Evolutionary conservation across 176 grass and related monocot genomes (phyloP), one percentile per base, ranked within the genome.

Genomic region (Echinochloa phyllopogon): DNA sequence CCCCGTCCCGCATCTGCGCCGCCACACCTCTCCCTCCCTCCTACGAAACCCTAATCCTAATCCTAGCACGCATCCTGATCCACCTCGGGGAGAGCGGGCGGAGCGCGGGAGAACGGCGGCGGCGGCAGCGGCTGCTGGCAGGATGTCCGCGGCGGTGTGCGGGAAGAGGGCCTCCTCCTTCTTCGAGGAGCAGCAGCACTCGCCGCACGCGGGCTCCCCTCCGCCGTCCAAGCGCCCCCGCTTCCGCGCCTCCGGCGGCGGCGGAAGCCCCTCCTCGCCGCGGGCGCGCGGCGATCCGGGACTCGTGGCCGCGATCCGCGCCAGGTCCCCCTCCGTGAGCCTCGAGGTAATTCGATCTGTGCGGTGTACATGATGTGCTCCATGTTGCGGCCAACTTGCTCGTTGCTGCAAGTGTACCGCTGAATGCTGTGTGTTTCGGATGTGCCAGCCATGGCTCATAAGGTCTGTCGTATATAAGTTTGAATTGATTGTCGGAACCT

Each of bases 171-270:
- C 73, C 8, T 51, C 86, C 42, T 78, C 86, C 73, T 83, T 64
- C 80, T 88, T 63, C 65, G 86, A 83, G 37, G 86, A 88, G 10
- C 69, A 43, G 40, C 67, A 72, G 69, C 43, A 48, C 3, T 74
- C 23, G 38, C 71, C 79, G 78, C 82, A 86, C 50, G 20, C 71
- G 21, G 75, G 79, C 14, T 59, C 71, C 80, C 63, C 84, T 20
- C 83, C 83, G 29, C 73, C 87, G 9, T 84, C 87, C 69, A 92
- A 92, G 84, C 87, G 90, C 45, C 62, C 83, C 17, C 86, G 87
- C 87, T 81, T 88, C 86, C 84, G 49, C 72, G 25, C 40, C 76
- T 77, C 51, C 69, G 70, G 77, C 43, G 83, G 83, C 47, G 4
- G 47, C 49, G 49, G 49, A 18, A 39, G 41, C 57, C 83, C 79